These are phyloP conservation scores for Meyerozyma guilliermondii DNA, from an alignment of 1,139 yeast genomes.

Conservation along the genomic window DNA sequence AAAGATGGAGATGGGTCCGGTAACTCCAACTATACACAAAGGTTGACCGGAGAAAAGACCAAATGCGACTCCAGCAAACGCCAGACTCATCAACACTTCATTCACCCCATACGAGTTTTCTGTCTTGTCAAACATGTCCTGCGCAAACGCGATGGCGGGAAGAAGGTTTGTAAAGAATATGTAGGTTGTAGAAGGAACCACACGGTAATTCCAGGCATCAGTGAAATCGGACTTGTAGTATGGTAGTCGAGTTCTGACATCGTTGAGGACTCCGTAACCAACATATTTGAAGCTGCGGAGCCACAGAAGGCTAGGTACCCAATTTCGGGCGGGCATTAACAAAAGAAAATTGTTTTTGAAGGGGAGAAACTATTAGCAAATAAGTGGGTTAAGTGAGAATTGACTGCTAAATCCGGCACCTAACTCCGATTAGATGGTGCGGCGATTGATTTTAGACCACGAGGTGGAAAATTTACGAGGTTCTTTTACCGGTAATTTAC, in stretches of 20 bases:
- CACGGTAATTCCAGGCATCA: constrained; percentile 83
- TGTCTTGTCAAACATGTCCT: constrained; percentile 92
- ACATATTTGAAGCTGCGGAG: constrained; percentile 12
- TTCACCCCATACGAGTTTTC: constrained; percentile 84
- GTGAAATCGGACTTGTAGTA: constrained; percentile 70
- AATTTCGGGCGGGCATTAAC: background rate
- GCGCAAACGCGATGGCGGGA: constrained; percentile 96
- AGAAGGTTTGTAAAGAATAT: constrained; percentile 84
- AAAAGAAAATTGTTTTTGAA: background rate
- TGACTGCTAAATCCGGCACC: background rate
- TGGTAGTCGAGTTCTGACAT: constrained; percentile 54
- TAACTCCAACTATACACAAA: constrained; percentile 92
- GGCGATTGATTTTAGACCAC: background rate
- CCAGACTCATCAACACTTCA: constrained; percentile 78
- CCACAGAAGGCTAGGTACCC: background rate
- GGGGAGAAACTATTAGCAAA: background rate
- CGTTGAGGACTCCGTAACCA: constrained; percentile 56
- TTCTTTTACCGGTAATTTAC: too few relatives aligned
- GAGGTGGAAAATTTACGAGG: background rate
- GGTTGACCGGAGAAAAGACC: constrained; percentile 90
- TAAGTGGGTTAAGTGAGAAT: background rate
- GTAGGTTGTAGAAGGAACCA: constrained; percentile 78
- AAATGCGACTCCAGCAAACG: constrained; percentile 84
- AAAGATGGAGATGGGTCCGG: constrained; percentile 91
- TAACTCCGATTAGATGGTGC: background rate